Base-by-base conservation (phyloP, 352 stramenopile genomes). In the Phytophthora rubi region DNA sequence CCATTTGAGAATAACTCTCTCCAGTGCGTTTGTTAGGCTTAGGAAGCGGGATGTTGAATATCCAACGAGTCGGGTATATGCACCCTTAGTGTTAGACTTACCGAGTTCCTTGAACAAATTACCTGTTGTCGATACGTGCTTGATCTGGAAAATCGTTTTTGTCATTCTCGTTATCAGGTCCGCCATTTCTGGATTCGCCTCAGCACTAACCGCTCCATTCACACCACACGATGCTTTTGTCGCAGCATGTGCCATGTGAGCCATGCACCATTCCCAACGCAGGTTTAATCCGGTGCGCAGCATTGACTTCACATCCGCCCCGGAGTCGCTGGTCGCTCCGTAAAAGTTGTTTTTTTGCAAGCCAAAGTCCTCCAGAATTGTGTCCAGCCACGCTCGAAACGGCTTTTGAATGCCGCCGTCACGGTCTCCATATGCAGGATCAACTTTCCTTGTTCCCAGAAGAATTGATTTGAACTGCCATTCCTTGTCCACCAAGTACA, bases 161-260 rank as follows among this genome's bases (percentile, higher is more conserved):
- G 45, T 51, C 16, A 72, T 67, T 18, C 48, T 51, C 9, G 59
- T 13, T 10, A 75, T 61, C 39, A 77, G 18, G 5, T 73, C 53
- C 0, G 61, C 68, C 47, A 78, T 55, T n/a, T 58, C 59, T 18
- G 62, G 53, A 30, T 81, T 77, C 5, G 44, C 21, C 1, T 32
- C 58, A 16, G 28, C 47, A n/a, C 47, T 64, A 2, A n/a, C n/a
- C 30, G 61, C 53, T 2, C 44, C 62, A 30, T 62, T 53, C 8
- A 80, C 35, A 4, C 65, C 73, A 57, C 66, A 82, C 2, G 75
- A 66, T 18, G 42, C 37, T 48, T 77, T 82, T 3, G 59, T 77
- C 0, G 68, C 61, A 15, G 61, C 64, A 45, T 71, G 71, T 4
- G 59, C 55, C 51, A 75, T 59, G 15, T 76, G 64, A 6, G 68